Percentiles rank a stretch among this genome's conserved stretches.
Conservation (phyloP, 495 filamentous ascomycete species). For the Podospora australis region DNA sequence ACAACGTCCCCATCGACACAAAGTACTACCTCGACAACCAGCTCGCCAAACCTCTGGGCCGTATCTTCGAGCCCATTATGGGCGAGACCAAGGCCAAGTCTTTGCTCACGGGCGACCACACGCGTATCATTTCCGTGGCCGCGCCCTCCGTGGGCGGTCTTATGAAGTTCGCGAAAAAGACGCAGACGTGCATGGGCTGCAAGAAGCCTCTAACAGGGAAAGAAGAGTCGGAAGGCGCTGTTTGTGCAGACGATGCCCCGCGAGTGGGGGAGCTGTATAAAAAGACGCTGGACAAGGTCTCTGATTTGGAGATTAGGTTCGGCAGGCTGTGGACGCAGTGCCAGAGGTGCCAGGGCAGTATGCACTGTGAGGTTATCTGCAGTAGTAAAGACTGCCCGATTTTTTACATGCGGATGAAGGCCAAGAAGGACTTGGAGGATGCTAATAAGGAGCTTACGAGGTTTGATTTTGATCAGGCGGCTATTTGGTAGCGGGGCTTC, state of each 20-base stretch:
- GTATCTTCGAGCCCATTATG: conserved; percentile 96
- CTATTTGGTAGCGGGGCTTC: conserved; percentile 44
- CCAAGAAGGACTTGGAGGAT: conserved; percentile 97
- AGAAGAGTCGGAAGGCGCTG: conserved; percentile 75
- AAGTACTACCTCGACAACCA: conserved; percentile 99
- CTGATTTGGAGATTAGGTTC: conserved; percentile 88
- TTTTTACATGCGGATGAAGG: conserved; percentile 99
- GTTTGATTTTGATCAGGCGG: conserved; percentile 75
- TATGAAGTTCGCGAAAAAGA: conserved; percentile 98
- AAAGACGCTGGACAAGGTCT: conserved; percentile 77
- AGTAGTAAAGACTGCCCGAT: conserved; percentile 94
- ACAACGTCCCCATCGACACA: conserved; percentile 97
- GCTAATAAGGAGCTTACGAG: conserved; percentile 80
- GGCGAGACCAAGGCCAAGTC: conserved; percentile 83
- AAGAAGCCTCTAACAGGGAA: conserved; percentile 85
- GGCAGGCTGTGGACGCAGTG: conserved; percentile 96
- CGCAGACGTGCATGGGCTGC: conserved; percentile 96
- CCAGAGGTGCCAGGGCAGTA: conserved; percentile 92
- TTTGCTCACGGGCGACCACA: conserved; percentile 83
- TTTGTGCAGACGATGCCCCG: conserved; percentile 77
- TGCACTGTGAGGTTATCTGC: conserved; percentile 98
- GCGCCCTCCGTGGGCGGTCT: conserved; percentile 84
- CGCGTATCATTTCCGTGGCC: conserved; percentile 81
- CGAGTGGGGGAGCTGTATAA: conserved; percentile 90
- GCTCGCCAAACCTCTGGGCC: conserved; percentile 82